A percentile compares a stretch with the other conserved stretches of the same genome.
Conservation (phyloP, 2,329 filamentous ascomycete species). For the Cladosporium cucumerinum region DNA sequence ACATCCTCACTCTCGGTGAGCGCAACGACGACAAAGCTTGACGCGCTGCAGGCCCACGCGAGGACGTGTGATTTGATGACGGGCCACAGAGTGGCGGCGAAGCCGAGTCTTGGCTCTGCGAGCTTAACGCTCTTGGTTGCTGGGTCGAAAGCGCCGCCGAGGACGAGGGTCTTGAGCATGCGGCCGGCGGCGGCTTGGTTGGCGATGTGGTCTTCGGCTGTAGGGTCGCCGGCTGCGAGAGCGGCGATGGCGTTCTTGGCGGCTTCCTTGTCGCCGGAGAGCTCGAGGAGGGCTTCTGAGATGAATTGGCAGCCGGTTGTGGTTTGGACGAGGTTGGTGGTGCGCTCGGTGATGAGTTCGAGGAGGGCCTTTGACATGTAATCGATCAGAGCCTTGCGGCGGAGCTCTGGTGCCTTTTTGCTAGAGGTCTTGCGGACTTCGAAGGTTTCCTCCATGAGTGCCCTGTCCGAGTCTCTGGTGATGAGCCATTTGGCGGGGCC, state of each 20-base stretch:
- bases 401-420: constrained; percentile 80
- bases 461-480: constrained; percentile 60
- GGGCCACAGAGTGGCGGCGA: constrained; percentile 77
- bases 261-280: constrained; percentile 57
- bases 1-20: constrained; percentile 65
- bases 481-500: constrained; percentile 61
- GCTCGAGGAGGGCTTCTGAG: constrained; percentile 73
- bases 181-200: constrained; percentile 65
- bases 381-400: constrained; percentile 72
- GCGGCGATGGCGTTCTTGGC: constrained; percentile 66
- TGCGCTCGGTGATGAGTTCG: constrained; percentile 65
- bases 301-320: constrained; percentile 86
- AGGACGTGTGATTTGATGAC: constrained; percentile 72
- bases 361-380: constrained; percentile 73
- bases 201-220: constrained; percentile 56
- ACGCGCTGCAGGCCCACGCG: constrained; percentile 80
- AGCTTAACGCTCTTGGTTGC: constrained; percentile 65
- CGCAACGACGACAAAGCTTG: constrained; percentile 81
- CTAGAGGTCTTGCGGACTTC: constrained; percentile 77
- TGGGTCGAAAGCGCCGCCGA: constrained; percentile 82
- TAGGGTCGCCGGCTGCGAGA: constrained; percentile 39
- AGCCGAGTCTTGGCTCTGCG: constrained; percentile 72
- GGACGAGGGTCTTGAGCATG: constrained; percentile 86
- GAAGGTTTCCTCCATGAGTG: constrained; percentile 70
- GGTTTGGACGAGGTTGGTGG: constrained; percentile 66